Evolutionary conservation across 352 stramenopile species (phyloP).

Genomic region (Globisporangium cylindrosporum): DNA sequence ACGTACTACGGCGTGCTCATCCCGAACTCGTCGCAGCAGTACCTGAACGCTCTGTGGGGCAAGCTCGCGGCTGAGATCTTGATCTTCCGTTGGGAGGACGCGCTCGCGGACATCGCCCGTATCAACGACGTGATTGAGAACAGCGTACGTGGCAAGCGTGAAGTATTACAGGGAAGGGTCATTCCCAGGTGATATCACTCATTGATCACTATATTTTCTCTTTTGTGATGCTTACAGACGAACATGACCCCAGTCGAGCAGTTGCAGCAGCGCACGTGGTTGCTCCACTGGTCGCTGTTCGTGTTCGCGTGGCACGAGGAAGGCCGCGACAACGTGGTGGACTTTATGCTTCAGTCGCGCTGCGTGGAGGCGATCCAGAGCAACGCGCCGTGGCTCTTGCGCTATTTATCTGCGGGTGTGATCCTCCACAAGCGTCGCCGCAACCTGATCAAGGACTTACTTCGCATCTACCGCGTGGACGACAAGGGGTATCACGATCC

Average conservation of each 20-base stretch:
- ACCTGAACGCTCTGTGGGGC: conserved; percentile 92
- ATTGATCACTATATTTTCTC: background rate
- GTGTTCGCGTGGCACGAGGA: conserved; percentile 92
- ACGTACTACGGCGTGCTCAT: conserved; percentile 89
- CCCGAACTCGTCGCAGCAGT: conserved; percentile 83
- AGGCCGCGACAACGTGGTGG: conserved; percentile 95
- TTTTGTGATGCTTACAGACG: conserved; percentile 27
- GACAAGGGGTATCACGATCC: conserved; percentile 82
- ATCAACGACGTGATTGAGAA: conserved; percentile 95
- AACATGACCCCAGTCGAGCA: conserved; percentile 88
- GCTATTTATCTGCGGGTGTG: conserved; percentile 96
- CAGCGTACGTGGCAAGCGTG: conserved; percentile 54
- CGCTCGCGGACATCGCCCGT: conserved; percentile 90
- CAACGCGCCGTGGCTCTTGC: conserved; percentile 97
- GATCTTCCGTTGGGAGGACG: conserved; percentile 95
- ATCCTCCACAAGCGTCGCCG: conserved; percentile 96
- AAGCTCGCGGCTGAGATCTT: conserved; percentile 96
- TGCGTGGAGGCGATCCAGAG: conserved; percentile 98
- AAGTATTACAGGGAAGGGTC: background rate
- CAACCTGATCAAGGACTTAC: conserved; percentile 93
- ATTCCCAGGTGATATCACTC: background rate
- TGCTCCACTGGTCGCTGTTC: conserved; percentile 99
- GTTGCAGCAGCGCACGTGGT: conserved; percentile 97
- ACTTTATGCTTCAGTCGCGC: conserved; percentile 93
- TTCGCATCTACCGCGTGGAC: conserved; percentile 93